Evolutionary conservation across 2,329 filamentous ascomycete genomes (phyloP).

Genomic region (Aspergillus piperis): DNA sequence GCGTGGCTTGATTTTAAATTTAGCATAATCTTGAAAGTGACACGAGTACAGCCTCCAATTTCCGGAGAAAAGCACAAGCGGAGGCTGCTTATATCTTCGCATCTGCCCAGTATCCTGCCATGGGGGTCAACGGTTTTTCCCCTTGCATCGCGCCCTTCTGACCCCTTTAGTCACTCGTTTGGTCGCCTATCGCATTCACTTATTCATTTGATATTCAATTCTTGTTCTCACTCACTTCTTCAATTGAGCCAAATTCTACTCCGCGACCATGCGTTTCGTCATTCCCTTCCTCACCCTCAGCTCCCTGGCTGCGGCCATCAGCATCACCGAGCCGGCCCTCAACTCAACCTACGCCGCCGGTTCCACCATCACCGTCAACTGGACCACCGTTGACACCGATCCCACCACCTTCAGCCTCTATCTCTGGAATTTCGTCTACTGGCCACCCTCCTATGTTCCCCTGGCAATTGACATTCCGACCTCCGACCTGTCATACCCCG

Average conservation of each 20-base stretch:
- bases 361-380: conserved; percentile 35
- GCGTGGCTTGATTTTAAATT: too few relatives aligned
- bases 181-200: too few relatives aligned
- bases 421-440: conserved; percentile 50
- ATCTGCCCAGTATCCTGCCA: too few relatives aligned
- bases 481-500: conserved; percentile 31
- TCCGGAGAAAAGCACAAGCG: too few relatives aligned
- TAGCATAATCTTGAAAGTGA: too few relatives aligned
- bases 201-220: too few relatives aligned
- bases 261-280: conserved; percentile 11
- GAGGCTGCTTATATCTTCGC: too few relatives aligned
- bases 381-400: conserved; percentile 47
- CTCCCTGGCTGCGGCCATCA: conserved; percentile 25
- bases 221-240: too few relatives aligned
- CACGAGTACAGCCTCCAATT: too few relatives aligned
- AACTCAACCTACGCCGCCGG: conserved; percentile 45
- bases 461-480: conserved; percentile 41
- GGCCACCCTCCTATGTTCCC: conserved; percentile 44
- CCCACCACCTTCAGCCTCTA: conserved; percentile 44
- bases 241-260: background rate
- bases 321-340: conserved; percentile 30
- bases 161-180: too few relatives aligned
- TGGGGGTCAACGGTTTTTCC: too few relatives aligned
- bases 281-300: conserved; percentile 17
- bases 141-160: too few relatives aligned